These are phyloP conservation scores for Scutellaria baicalensis DNA, from an alignment of 257 asterid genomes.

Conservation along the genomic window DNA sequence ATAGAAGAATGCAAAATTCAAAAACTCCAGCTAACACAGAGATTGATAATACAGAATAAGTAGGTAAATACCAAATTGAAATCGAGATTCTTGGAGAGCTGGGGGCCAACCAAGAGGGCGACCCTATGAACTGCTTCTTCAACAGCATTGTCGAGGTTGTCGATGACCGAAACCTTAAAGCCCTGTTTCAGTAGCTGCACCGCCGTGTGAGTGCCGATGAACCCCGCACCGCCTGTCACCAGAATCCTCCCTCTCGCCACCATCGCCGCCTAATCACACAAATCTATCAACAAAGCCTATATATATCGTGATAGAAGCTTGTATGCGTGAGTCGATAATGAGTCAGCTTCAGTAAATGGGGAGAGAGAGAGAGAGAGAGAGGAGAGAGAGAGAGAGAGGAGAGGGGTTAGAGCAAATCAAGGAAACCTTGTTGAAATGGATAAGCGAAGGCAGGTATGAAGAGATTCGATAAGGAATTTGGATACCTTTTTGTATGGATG, in stretches of 20 bases:
- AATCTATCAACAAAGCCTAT: neutral
- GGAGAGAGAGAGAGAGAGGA: neutral
- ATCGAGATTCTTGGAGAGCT: conserved; percentile 57
- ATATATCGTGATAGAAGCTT: neutral
- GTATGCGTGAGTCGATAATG: conserved; percentile 7
- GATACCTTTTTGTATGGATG: too few species aligned
- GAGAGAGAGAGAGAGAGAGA: neutral
- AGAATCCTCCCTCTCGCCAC: conserved; percentile 27
- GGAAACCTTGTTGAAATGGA: conserved; percentile 1
- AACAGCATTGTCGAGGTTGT: conserved; percentile 76
- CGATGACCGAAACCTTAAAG: conserved; percentile 61
- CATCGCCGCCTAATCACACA: conserved; percentile 4
- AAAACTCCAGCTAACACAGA: neutral
- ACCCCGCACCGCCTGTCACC: conserved; percentile 98
- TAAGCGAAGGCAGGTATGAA: neutral
- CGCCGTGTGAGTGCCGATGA: conserved; percentile 92
- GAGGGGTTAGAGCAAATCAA: conserved; percentile 27
- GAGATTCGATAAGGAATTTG: too few species aligned
- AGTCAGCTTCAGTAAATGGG: neutral
- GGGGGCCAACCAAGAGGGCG: conserved; percentile 47
- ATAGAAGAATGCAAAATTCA: neutral
- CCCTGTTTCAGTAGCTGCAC: conserved; percentile 73
- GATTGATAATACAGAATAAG: neutral
- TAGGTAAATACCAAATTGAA: conserved; percentile 46
- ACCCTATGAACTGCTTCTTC: conserved; percentile 66